Evolutionary conservation across 2,329 filamentous ascomycete genomes (phyloP), one percentile per base, ranked within the genome.

Genomic region (Cladosporium sphaerospermum): DNA sequence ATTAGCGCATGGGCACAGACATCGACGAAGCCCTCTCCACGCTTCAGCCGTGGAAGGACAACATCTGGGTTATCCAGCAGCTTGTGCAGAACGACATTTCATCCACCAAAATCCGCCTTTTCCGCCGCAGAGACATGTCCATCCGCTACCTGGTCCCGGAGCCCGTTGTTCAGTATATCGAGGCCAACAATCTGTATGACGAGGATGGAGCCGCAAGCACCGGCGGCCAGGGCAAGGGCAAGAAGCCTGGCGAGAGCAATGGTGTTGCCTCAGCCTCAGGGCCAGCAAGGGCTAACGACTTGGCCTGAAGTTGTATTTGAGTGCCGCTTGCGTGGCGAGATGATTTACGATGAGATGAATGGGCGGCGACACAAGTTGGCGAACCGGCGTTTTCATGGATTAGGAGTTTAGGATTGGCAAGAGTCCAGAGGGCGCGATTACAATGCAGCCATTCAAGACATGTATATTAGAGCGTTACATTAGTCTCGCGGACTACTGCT

Each of bases 31-130:
- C 91, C 2, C 77, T 96, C 43, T 84, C 86, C n/a, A 85, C 82
- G 42, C 75, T 96, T 44, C 85, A 89, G 66, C 81, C 83, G 56
- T 96, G 86, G 81, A 85, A 89, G 64, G 82, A 90, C 62, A 93
- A 95, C 61, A 86, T 96, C 56, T 85, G 89, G 65, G 86, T 95
- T 51, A 92, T 96, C 58, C 86, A 88, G 53, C 89, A 95, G 70
- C 80, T 95, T 48, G 91, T 95, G 45, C 84, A 88, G 59, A 92
- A 92, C 69, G 87, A 93, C 62, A 85, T 93, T 56, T 89, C 85
- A 63, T 90, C 85, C 57, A 84, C 82, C 55, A 84, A 95, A 73
- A 91, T 96, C 56, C 82, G 91, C 40, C 75, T 95, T 3, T 88
- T 95, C 66, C 69, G 91, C 33, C 82, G 86, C 64, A 80, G 86